Evolutionary conservation across 352 stramenopile genomes (phyloP), one percentile per base, ranked within the genome.

Genomic region (Pythium aristosporum): DNA sequence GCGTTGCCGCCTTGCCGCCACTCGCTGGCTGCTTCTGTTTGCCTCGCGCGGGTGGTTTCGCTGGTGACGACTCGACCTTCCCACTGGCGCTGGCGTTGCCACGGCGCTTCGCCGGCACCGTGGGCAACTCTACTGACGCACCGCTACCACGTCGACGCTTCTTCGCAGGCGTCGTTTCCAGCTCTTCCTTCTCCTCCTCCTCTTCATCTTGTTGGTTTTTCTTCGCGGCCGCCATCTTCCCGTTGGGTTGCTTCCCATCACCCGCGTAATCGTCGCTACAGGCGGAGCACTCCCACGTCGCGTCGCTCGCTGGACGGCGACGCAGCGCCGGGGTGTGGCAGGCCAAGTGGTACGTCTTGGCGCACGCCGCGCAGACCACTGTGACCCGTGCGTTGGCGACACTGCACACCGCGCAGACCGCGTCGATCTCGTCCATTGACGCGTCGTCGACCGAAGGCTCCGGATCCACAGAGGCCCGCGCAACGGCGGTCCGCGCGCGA

Each of bases 261-360:
- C 11, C 18, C 0, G 41, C 32, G n/a, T 36, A 49, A 23, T 55
- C 34, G 32, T 44, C 21, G 32, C 53, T 57, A 37, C 82, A 91
- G 20, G 48, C 39, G 10, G 54, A 21, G 51, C 83, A 92, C 30
- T 66, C 53, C 84, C 80, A 91, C 1, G 56, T 58, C 32, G 74
- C 67, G 18, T 49, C 69, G 37, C 73, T 48, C 53, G 59, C 61
- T 10, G 81, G 80, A 0, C 78, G 76, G 1, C 80, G 79, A 47
- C 73, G 74, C 42, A 88, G 64, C 41, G 76, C 72, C 50, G 84
- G 84, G 25, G 56, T 54, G n/a, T 80, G 69, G 63, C 84, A 93
- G 13, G 67, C 39, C 63, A 93, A 58, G 39, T 92, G 84, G 65
- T 79, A 89, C 13, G 62, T 39, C 28, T 67, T 62, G 3, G 59